These are phyloP conservation scores for Aphanocladium album DNA, from an alignment of 2,329 filamentous ascomycete genomes.

Conservation along the genomic window DNA sequence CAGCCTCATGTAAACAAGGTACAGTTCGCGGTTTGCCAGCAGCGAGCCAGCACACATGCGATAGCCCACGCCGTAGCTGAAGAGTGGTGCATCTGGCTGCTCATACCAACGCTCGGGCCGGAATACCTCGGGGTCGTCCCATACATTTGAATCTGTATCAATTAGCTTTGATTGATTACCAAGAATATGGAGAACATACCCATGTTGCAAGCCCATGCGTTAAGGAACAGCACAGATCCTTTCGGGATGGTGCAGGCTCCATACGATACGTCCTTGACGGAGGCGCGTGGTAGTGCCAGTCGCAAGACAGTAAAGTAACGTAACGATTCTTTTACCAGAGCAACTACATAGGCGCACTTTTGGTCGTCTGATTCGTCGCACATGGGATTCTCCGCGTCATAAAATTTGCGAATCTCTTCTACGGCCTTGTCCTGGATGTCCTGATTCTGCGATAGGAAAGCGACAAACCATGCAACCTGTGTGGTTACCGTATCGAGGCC, in stretches of 20 bases:
- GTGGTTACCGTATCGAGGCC: conserved; percentile 64
- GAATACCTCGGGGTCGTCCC: conserved; percentile 54
- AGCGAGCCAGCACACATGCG: conserved; percentile 59
- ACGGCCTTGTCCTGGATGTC: conserved; percentile 59
- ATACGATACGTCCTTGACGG: conserved; percentile 55
- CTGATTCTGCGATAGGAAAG: conserved; percentile 51
- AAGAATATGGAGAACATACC: conserved; percentile 34
- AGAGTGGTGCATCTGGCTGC: conserved; percentile 54
- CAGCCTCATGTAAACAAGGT: conserved; percentile 58
- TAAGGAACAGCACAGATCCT: conserved; percentile 60
- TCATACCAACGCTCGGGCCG: conserved; percentile 57
- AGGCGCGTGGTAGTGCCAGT: conserved; percentile 56
- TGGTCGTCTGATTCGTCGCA: conserved; percentile 59
- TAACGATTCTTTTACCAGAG: conserved; percentile 57
- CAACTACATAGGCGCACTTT: conserved; percentile 58
- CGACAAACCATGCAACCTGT: conserved; percentile 60
- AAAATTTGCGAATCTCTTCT: conserved; percentile 50
- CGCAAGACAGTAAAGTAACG: conserved; percentile 59
- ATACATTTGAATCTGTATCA: conserved; percentile 44
- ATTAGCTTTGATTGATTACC: neutral
- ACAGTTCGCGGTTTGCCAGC: conserved; percentile 60
- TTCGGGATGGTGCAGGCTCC: conserved; percentile 54
- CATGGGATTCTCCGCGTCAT: conserved; percentile 47
- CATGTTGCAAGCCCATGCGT: conserved; percentile 66
- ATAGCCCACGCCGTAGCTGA: conserved; percentile 59